Percentiles rank a stretch among this genome's conserved stretches.
These are phyloP conservation scores for Debaryomyces coudertii DNA, from an alignment of 1,139 yeast species.

Conservation along the genomic window DNA sequence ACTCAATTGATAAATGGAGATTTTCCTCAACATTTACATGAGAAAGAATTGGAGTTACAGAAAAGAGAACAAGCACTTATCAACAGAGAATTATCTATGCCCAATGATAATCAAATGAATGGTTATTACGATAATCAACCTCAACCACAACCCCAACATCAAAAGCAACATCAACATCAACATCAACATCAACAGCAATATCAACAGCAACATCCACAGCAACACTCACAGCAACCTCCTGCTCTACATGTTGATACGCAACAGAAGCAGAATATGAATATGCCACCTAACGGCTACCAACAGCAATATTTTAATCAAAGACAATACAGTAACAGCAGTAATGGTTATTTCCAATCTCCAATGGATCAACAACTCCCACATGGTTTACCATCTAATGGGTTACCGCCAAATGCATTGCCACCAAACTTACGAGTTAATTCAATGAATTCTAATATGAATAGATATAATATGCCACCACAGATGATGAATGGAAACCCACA, in stretches of 20 bases:
- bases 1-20: slow-evolving; percentile 7
- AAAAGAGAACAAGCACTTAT: slow-evolving; percentile 48
- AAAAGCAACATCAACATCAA: slow-evolving; percentile 14
- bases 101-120: slow-evolving; percentile 11
- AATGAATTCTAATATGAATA: slow-evolving; percentile 5
- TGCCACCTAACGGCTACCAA: slow-evolving; percentile 9
- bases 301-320: slow-evolving; percentile 12
- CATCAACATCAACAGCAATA: slow-evolving; percentile 12
- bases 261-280: neutral
- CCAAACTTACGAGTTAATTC: slow-evolving; percentile 25
- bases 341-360: slow-evolving; percentile 19
- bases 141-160: slow-evolving; percentile 2
- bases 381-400: slow-evolving; percentile 40
- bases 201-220: slow-evolving; percentile 6
- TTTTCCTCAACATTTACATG: slow-evolving; percentile 17
- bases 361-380: slow-evolving; percentile 40
- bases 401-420: slow-evolving; percentile 34
- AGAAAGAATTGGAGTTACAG: slow-evolving; percentile 45
- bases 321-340: slow-evolving; percentile 3
- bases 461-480: slow-evolving; percentile 9
- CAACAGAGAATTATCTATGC: slow-evolving; percentile 36
- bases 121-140: slow-evolving; percentile 12
- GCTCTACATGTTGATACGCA: slow-evolving; percentile 1
- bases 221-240: slow-evolving; percentile 2
- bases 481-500: slow-evolving; percentile 12